Evolutionary conservation across 345 rosid genomes (phyloP).

Genomic region (Hibiscus trionum): DNA sequence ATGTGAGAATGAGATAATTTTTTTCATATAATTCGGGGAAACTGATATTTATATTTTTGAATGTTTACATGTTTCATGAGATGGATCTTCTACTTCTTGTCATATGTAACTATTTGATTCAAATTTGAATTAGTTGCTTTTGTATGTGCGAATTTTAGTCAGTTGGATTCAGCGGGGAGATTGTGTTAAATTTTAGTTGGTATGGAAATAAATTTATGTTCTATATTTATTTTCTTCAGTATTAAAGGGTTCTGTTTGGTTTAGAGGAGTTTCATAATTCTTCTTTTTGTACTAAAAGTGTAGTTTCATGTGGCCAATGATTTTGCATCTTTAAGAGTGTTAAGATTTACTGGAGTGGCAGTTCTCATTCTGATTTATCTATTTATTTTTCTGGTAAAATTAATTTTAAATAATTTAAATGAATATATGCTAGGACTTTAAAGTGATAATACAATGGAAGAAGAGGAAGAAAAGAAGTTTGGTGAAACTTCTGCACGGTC

Average conservation of each 20-base stretch:
- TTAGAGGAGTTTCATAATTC: background rate
- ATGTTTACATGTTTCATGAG: no score
- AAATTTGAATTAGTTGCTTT: background rate
- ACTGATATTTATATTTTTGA: no score
- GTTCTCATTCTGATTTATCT: background rate
- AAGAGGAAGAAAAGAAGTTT: conserved; percentile 49
- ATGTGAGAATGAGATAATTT: no score
- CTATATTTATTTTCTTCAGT: background rate
- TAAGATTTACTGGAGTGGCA: background rate
- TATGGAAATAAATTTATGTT: background rate
- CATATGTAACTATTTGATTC: no score
- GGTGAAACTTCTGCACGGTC: conserved; percentile 24
- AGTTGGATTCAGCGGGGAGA: background rate
- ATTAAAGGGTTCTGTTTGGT: background rate
- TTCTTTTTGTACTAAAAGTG: background rate
- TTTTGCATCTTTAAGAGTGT: background rate
- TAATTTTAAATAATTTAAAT: conserved; percentile 25
- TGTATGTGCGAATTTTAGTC: background rate
- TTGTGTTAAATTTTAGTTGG: background rate
- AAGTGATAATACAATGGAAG: conserved; percentile 43
- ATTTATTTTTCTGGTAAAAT: conserved; percentile 21
- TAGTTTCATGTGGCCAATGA: no score
- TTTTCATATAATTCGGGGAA: no score
- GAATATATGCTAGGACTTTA: conserved; percentile 22
- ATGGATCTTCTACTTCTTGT: no score